phyloP scores from a whole-genome alignment of 2,329 filamentous ascomycete genomes.

The Hymenoscyphus fructigenus region DNA sequence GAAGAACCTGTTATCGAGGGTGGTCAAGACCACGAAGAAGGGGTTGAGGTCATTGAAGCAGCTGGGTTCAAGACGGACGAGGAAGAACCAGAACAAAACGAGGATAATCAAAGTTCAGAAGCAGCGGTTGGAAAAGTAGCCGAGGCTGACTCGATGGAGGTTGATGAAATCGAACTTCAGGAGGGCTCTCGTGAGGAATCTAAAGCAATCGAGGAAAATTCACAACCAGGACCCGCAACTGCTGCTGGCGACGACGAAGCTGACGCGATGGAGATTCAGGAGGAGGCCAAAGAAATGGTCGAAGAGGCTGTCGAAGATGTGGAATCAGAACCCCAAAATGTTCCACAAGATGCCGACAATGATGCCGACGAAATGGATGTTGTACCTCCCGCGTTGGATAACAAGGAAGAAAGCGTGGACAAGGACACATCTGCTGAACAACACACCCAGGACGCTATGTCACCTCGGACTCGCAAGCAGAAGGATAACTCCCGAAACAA shows the following conservation, averaged over 20 bases:
- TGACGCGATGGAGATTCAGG: neutral
- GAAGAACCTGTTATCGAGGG: neutral
- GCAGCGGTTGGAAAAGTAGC: neutral
- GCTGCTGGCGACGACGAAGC: neutral
- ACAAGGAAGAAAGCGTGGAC: neutral
- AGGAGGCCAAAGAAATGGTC: neutral
- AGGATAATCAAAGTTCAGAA: neutral
- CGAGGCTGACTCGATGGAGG: neutral
- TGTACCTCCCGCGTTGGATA: neutral
- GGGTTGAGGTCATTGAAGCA: neutral
- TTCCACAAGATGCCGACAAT: neutral
- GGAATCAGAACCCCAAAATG: neutral
- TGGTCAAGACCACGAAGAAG: neutral
- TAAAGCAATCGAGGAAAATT: neutral
- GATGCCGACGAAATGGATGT: neutral
- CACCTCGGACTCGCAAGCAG: neutral
- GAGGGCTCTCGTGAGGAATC: neutral
- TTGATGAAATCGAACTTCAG: neutral
- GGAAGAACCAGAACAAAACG: neutral
- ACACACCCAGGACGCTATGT: slow-evolving; percentile 1
- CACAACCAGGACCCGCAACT: neutral
- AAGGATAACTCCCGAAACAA: neutral
- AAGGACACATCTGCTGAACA: neutral
- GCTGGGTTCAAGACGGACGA: neutral
- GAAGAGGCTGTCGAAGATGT: neutral